Conservation (phyloP, 495 filamentous ascomycete genomes). For the Parathielavia appendiculata region DNA sequence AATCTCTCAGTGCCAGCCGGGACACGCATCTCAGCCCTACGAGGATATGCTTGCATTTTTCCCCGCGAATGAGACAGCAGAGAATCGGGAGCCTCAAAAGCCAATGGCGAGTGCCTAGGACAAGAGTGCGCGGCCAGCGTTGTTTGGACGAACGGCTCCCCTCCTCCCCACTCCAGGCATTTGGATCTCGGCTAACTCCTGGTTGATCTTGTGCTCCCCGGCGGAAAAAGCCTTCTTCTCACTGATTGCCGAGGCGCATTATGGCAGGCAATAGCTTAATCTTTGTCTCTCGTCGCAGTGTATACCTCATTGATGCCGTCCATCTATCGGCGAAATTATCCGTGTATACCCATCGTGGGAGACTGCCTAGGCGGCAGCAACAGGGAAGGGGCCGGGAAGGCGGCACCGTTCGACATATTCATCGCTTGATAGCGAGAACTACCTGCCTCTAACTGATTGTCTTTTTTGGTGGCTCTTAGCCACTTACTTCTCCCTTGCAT, state of each 20-base stretch:
- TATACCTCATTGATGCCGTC: not conserved
- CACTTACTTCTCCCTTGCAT: too few species aligned
- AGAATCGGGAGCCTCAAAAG: slow-evolving; percentile 11
- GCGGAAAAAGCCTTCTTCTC: not conserved
- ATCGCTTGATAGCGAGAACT: too few species aligned
- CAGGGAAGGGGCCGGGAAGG: not conserved
- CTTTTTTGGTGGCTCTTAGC: too few species aligned
- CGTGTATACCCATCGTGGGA: not conserved
- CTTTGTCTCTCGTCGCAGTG: not conserved
- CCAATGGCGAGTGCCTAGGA: slow-evolving; percentile 2
- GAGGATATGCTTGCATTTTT: not conserved
- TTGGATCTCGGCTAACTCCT: not conserved
- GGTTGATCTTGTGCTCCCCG: not conserved
- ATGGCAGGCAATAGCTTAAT: not conserved
- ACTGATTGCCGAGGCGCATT: not conserved
- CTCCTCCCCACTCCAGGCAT: slow-evolving; percentile 1
- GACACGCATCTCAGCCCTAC: slow-evolving; percentile 13
- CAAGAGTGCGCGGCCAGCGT: slow-evolving; percentile 10
- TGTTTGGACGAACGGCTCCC: too few species aligned
- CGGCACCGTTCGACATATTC: not conserved
- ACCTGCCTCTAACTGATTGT: too few species aligned
- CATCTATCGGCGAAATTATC: not conserved
- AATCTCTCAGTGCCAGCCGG: slow-evolving; percentile 5
- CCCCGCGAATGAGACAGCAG: slow-evolving; percentile 10
- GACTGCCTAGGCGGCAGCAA: too few species aligned